Evolutionary conservation across 768 basidiomycete genomes (phyloP).

Genomic region (Gelatoporia subvermispora): DNA sequence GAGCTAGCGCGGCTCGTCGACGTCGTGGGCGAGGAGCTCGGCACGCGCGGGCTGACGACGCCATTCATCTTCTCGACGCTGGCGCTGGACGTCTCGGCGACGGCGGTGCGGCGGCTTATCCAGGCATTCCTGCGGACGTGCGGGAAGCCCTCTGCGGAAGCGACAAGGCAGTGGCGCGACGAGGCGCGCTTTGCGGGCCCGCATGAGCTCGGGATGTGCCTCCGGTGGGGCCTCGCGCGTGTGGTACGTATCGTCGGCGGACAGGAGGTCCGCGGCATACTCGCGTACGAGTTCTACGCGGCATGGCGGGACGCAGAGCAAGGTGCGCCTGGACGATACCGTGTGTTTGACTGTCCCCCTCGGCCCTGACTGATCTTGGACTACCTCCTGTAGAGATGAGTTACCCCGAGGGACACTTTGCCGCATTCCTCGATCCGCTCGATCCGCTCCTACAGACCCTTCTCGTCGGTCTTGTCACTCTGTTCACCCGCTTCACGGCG

Average conservation of each 20-base stretch:
- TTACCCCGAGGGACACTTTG: slow-evolving; percentile 72
- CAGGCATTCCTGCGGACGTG: slow-evolving; percentile 75
- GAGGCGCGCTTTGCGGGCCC: slow-evolving; percentile 82
- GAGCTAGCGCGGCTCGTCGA: slow-evolving; percentile 70
- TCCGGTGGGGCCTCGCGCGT: slow-evolving; percentile 88
- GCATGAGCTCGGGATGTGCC: slow-evolving; percentile 85
- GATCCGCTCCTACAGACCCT: slow-evolving; percentile 52
- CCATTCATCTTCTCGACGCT: slow-evolving; percentile 89
- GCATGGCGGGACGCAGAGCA: slow-evolving; percentile 81
- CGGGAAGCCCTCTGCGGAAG: slow-evolving; percentile 26
- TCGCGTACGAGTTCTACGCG: slow-evolving; percentile 82
- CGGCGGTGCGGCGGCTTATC: slow-evolving; percentile 74
- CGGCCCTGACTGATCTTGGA: slow-evolving; percentile 2
- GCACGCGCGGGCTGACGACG: slow-evolving; percentile 69
- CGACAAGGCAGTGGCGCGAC: slow-evolving; percentile 62
- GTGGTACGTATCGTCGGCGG: slow-evolving; percentile 67
- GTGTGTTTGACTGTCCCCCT: not conserved
- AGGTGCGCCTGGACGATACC: slow-evolving; percentile 45
- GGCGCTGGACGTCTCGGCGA: slow-evolving; percentile 77
- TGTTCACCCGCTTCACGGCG: slow-evolving; percentile 78
- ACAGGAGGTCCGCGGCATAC: slow-evolving; percentile 73
- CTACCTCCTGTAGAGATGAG: slow-evolving; percentile 38
- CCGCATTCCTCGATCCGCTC: slow-evolving; percentile 55
- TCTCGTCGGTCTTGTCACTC: slow-evolving; percentile 67
- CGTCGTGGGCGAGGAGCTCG: slow-evolving; percentile 65